phyloP scores from a whole-genome alignment of 306 rosid genomes.

The Trichosanthes cucumerina region DNA sequence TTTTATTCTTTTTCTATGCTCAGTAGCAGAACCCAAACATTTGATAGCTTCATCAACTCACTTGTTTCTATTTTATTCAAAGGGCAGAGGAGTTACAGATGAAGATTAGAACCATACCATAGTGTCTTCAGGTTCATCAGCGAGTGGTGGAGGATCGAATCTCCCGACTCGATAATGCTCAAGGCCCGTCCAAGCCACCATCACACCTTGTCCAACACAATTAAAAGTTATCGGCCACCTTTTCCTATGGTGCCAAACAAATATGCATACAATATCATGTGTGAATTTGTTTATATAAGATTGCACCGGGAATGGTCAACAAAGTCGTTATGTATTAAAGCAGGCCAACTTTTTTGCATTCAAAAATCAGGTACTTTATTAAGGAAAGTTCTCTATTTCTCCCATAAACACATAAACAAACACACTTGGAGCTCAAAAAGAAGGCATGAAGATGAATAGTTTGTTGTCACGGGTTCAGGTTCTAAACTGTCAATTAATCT shows the following conservation, averaged over 20 bases:
- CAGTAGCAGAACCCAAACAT: background rate
- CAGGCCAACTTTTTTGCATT: background rate
- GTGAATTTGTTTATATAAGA: background rate
- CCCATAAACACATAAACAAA: background rate
- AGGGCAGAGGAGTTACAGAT: background rate
- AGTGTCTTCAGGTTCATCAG: conserved; percentile 73
- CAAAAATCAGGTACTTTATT: background rate
- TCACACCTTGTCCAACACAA: conserved; percentile 52
- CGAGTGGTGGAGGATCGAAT: conserved; percentile 90
- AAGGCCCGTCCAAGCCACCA: conserved; percentile 99
- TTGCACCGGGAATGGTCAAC: background rate
- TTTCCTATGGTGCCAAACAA: background rate
- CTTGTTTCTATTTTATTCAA: background rate
- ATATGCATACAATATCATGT: background rate
- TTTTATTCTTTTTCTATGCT: background rate
- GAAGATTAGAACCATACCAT: conserved; percentile 37
- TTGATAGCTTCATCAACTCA: background rate
- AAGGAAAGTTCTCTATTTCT: background rate
- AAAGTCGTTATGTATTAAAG: background rate
- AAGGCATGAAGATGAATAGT: background rate
- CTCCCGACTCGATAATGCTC: conserved; percentile 80
- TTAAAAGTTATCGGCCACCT: background rate
- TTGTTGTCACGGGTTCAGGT: background rate
- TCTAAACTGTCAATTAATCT: background rate
- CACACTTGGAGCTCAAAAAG: background rate